These are phyloP conservation scores for Neurospora sublineolata DNA, from an alignment of 495 filamentous ascomycete species.

Conservation along the genomic window DNA sequence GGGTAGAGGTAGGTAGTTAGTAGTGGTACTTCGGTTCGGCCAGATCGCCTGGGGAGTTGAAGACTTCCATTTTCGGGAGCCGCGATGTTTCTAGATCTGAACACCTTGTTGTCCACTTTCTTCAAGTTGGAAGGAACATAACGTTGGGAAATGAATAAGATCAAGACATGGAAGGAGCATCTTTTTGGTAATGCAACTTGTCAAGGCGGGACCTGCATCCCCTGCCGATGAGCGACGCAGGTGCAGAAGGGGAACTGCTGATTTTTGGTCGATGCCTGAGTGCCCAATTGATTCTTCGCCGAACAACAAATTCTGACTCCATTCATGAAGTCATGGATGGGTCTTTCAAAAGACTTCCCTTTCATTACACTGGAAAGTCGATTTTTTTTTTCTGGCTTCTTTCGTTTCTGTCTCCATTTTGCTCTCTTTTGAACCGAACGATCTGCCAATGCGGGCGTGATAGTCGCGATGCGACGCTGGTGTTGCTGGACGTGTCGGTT, in stretches of 20 bases:
- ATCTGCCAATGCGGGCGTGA: not conserved
- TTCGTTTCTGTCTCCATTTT: not conserved
- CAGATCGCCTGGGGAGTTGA: not conserved
- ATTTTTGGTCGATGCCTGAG: not conserved
- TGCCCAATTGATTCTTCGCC: not conserved
- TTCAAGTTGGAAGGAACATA: not conserved
- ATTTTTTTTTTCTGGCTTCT: not conserved
- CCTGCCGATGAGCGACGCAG: not conserved
- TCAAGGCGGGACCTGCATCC: not conserved
- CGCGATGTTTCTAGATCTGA: not conserved
- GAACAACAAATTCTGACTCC: not conserved
- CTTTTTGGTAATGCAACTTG: not conserved
- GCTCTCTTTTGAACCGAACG: not conserved
- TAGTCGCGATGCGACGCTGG: not conserved
- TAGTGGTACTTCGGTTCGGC: not conserved
- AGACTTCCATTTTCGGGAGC: not conserved
- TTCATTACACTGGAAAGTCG: not conserved
- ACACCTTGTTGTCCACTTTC: not conserved
- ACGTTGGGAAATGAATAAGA: not conserved
- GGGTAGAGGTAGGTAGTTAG: not conserved
- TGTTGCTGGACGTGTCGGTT: not conserved
- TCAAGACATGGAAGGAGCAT: not conserved
- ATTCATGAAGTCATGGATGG: not conserved
- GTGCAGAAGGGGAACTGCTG: not conserved
- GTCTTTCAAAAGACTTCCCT: not conserved